phyloP scores from a whole-genome alignment of 495 filamentous ascomycete species.

The Podospora comata region DNA sequence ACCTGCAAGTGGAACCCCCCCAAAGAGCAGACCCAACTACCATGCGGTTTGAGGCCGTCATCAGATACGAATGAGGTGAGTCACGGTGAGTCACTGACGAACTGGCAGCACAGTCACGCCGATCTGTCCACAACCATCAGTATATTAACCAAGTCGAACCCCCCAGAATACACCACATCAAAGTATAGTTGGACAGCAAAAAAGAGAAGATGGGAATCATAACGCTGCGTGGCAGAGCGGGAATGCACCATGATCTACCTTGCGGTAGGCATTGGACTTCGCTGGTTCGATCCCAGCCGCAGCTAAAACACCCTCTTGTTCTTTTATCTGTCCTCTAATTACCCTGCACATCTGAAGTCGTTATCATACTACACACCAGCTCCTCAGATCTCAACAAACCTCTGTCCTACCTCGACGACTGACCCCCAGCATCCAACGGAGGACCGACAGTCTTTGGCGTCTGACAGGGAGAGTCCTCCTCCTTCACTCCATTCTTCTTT shows the following conservation, averaged over 20 bases:
- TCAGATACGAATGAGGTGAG: no score
- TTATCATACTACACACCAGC: neutral
- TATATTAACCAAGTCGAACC: no score
- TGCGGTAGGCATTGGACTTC: neutral
- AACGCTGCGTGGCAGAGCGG: neutral
- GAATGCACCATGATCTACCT: neutral
- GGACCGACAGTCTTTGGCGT: neutral
- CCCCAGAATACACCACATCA: no score
- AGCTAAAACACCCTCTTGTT: neutral
- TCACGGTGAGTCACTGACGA: no score
- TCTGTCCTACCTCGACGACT: neutral
- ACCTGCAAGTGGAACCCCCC: no score
- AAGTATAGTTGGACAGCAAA: neutral
- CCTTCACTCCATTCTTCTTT: neutral
- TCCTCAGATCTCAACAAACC: neutral
- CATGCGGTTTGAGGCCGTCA: no score
- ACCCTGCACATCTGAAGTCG: neutral
- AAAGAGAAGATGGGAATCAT: neutral
- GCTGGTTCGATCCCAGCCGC: neutral
- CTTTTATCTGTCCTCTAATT: neutral
- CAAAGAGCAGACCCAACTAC: no score
- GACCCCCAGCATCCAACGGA: neutral
- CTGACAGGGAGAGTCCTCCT: neutral
- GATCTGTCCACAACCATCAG: no score
- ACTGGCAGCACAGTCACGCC: no score